Conservation (phyloP, 176 grass and related monocot species). For the Aegilops speltoides region DNA sequence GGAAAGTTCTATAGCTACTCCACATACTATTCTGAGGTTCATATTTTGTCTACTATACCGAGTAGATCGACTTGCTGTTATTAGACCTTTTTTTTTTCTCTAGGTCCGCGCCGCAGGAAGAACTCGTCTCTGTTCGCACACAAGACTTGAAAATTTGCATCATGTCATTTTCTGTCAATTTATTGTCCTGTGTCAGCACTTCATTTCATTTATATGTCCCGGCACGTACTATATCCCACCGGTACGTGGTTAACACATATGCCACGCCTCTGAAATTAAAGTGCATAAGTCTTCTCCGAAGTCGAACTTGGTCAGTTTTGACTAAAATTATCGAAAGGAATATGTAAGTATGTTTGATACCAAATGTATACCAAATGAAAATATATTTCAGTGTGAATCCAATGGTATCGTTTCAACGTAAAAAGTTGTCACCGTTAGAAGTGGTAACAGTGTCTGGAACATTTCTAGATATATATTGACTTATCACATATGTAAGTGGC, state of each 20-base stretch:
- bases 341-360: too few species aligned
- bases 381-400: too few species aligned
- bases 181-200: neutral
- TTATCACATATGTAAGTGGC: neutral
- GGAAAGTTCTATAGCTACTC: too few species aligned
- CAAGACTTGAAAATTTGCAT: neutral
- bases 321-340: too few species aligned
- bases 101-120: neutral
- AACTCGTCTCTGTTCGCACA: neutral
- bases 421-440: too few species aligned
- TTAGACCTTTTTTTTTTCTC: neutral
- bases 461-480: too few species aligned
- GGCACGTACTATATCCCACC: neutral
- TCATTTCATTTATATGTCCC: neutral
- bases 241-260: neutral
- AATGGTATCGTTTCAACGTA: too few species aligned
- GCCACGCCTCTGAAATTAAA: neutral
- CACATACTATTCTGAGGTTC: neutral
- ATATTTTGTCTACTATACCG: neutral
- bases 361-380: too few species aligned
- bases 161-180: constrained; percentile 13
- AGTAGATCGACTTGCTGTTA: neutral
- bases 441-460: too few species aligned
- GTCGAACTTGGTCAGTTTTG: too few species aligned
- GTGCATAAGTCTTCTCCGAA: too few species aligned